phyloP scores from a whole-genome alignment of 2,329 filamentous ascomycete species.

The Cytospora piceae region DNA sequence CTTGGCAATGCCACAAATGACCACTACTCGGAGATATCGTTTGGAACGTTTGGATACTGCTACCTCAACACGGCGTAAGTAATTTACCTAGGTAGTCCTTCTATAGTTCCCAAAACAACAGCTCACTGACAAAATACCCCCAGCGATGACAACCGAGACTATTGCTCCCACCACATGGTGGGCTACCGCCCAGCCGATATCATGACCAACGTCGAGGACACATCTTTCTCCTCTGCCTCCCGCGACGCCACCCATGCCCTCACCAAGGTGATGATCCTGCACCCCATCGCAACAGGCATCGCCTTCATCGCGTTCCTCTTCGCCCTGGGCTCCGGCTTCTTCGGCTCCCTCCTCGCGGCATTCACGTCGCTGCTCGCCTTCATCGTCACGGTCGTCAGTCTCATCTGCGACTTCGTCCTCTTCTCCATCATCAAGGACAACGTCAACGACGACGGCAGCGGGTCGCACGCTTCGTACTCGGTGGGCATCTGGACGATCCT shows the following conservation, averaged over 20 bases:
- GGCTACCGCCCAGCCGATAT: slow-evolving; percentile 60
- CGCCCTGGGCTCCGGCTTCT: slow-evolving; percentile 53
- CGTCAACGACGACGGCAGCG: slow-evolving; percentile 50
- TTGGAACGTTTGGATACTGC: slow-evolving; percentile 67
- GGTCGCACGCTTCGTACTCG: slow-evolving; percentile 53
- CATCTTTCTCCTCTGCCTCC: slow-evolving; percentile 47
- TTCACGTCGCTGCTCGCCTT: slow-evolving; percentile 54
- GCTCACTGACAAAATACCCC: slow-evolving; percentile 5
- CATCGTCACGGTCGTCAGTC: slow-evolving; percentile 50
- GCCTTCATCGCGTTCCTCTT: slow-evolving; percentile 63
- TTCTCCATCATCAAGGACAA: slow-evolving; percentile 58
- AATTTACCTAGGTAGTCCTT: background rate
- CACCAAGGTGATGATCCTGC: slow-evolving; percentile 64
- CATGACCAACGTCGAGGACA: slow-evolving; percentile 44
- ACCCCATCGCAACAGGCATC: slow-evolving; percentile 61
- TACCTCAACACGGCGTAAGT: slow-evolving; percentile 34
- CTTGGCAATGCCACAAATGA: slow-evolving; percentile 44
- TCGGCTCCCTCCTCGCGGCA: slow-evolving; percentile 56
- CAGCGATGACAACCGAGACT: slow-evolving; percentile 42
- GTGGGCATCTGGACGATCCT: slow-evolving; percentile 63
- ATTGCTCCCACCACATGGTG: slow-evolving; percentile 52
- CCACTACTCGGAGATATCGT: slow-evolving; percentile 46
- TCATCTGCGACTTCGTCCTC: slow-evolving; percentile 61
- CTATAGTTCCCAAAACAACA: background rate
- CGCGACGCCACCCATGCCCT: slow-evolving; percentile 52